Percentiles rank a stretch among this genome's conserved stretches.
Conservation (phyloP, 371 early-diverging fungal genomes). For the Mucor irregularis region DNA sequence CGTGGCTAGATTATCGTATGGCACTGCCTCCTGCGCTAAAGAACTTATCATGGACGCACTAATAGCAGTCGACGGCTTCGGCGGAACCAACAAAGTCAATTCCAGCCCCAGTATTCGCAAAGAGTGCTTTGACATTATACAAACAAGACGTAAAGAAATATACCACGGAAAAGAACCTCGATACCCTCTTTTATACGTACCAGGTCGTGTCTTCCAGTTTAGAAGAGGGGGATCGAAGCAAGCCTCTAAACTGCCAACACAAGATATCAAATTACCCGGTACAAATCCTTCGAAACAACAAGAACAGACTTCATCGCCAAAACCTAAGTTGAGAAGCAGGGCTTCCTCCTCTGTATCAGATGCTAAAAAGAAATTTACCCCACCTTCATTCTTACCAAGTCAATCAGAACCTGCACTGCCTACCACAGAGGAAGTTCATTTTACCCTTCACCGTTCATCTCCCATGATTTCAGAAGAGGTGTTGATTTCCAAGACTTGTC, state of each 20-base stretch:
- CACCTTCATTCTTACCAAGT: constrained; percentile 10
- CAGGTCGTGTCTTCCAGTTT: constrained; percentile 49
- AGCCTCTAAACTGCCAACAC: not conserved
- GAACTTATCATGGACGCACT: constrained; percentile 52
- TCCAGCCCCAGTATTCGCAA: constrained; percentile 27
- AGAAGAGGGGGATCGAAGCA: constrained; percentile 14
- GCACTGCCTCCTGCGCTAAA: constrained; percentile 55
- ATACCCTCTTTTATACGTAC: constrained; percentile 48
- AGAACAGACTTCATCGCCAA: not conserved
- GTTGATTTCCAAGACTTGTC: constrained; percentile 44
- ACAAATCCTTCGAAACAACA: not conserved
- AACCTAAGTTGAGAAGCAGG: not conserved
- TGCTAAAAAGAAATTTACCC: not conserved
- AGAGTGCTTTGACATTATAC: constrained; percentile 46
- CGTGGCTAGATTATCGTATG: constrained; percentile 77
- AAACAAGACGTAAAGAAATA: constrained; percentile 43
- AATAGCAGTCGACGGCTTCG: constrained; percentile 48
- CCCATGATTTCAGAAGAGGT: constrained; percentile 43
- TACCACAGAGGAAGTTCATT: constrained; percentile 15
- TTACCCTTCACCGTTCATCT: constrained; percentile 41
- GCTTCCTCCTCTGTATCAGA: constrained; percentile 7
- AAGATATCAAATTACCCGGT: constrained; percentile 12
- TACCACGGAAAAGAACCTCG: constrained; percentile 40
- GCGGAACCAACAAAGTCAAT: constrained; percentile 43
- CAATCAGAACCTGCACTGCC: constrained; percentile 26